Conservation (phyloP, 1,139 yeast genomes). For the Kurtzmaniella quercitrusa region DNA sequence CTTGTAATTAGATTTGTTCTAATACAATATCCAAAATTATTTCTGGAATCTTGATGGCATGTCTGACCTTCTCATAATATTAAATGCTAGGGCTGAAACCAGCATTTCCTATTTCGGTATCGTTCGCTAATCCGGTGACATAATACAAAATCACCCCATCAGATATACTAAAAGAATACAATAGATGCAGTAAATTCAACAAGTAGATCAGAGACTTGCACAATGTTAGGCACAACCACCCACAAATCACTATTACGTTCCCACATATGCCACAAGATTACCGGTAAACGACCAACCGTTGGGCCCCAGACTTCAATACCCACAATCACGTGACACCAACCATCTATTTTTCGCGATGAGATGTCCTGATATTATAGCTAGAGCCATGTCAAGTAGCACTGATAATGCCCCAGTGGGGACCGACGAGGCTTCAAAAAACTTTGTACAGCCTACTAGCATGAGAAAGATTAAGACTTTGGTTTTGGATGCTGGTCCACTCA, state of each 20-base stretch:
- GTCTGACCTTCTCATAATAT: too few relatives aligned
- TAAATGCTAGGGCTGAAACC: background rate
- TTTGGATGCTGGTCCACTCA: constrained; percentile 92
- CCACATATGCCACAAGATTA: too few relatives aligned
- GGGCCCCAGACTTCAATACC: background rate
- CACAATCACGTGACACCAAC: background rate
- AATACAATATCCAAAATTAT: too few relatives aligned
- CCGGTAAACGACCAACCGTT: too few relatives aligned
- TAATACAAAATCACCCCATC: background rate
- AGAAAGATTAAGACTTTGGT: constrained; percentile 53
- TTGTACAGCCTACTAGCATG: background rate
- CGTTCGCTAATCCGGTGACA: background rate
- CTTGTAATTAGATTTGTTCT: too few relatives aligned
- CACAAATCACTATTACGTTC: too few relatives aligned
- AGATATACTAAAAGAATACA: too few relatives aligned
- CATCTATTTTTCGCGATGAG: background rate
- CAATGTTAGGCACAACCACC: too few relatives aligned
- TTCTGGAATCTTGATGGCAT: too few relatives aligned
- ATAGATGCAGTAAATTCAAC: too few relatives aligned
- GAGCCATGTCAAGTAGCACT: background rate
- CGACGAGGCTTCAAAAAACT: background rate
- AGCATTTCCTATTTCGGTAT: background rate
- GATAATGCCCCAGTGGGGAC: background rate
- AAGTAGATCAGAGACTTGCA: too few relatives aligned
- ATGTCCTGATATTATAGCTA: background rate